Evolutionary conservation across 2,329 filamentous ascomycete genomes (phyloP).

Genomic region (Fusarium sp.): DNA sequence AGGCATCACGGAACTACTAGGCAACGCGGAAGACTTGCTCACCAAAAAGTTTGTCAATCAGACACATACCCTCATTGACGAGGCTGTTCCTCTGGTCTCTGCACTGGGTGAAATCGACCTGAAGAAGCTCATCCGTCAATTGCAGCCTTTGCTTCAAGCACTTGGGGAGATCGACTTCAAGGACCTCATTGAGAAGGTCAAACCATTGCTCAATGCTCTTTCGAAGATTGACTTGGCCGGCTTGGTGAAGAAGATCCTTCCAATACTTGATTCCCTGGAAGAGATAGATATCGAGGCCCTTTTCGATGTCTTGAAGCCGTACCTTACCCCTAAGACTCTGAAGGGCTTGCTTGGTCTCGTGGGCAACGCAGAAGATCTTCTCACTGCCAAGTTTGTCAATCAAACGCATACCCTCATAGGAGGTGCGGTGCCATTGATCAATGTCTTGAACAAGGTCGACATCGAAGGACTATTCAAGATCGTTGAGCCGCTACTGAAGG

Average conservation of each 20-base stretch:
- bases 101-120: conserved; percentile 52
- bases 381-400: conserved; percentile 55
- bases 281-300: conserved; percentile 51
- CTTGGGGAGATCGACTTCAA: conserved; percentile 51
- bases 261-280: conserved; percentile 48
- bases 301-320: conserved; percentile 49
- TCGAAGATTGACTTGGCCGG: conserved; percentile 47
- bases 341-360: conserved; percentile 52
- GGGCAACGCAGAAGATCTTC: conserved; percentile 53
- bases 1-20: conserved; percentile 49
- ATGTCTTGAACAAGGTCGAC: conserved; percentile 51
- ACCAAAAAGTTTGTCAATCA: conserved; percentile 48
- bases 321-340: conserved; percentile 50
- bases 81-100: conserved; percentile 52
- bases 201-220: conserved; percentile 47
- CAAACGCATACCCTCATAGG: conserved; percentile 54
- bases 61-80: conserved; percentile 48
- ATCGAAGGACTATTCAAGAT: conserved; percentile 51
- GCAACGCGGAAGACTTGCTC: conserved; percentile 51
- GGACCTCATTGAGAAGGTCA: conserved; percentile 46
- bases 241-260: conserved; percentile 46
- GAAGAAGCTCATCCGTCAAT: conserved; percentile 46
- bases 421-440: conserved; percentile 53
- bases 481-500: conserved; percentile 51
- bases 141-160: conserved; percentile 47